Base-by-base conservation (phyloP, 2,329 filamentous ascomycete genomes). In the Cercospora sp. region DNA sequence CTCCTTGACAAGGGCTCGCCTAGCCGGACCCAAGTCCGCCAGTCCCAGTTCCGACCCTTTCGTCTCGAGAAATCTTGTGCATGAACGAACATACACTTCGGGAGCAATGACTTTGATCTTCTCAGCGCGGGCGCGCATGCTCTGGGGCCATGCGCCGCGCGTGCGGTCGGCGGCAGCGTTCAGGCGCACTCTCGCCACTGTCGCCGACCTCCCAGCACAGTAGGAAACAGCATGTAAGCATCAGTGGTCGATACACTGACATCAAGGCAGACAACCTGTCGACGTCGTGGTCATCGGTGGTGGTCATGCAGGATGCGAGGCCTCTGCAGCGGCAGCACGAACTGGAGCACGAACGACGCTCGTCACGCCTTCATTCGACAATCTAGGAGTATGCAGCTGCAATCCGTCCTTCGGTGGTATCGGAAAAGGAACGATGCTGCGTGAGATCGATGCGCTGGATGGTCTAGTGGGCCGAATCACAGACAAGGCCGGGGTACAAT, bases 361-460 rank as follows among this genome's bases (percentile, higher is more conserved):
- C 72, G 85, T 99, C 60, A 99, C 95, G 1, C 95, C 94, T 2
- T 93, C 91, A 69, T 80, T 92, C 67, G 90, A 94, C 68, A 97
- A 97, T 74, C 89, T 98, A 21, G 94, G 94, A 65, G 92, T 95
- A 32, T 98, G 94, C 82, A 97, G 94, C 40, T 98, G 94, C 82
- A 98, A 98, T 79, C 94, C 94, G 1, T 97, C 93, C 71, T 97
- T 99, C 77, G 95, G 95, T 45, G 95, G 95, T n/a, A 98, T 99
- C 74, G 95, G 95, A 55, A 99, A 99, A 79, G 95, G 95, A 16
- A 98, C 92, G 9, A 97, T 99, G 84, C 84, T 99, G 61, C 90
- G 94, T 51, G 95, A 99, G 80, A 90, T 99, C 34, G 95, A 99
- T 82, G 95, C 95, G 0, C 85, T 99, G 68, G 95, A 98, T 77